Evolutionary conservation across 1,284 basidiomycete species (phyloP).

Genomic region (Somion occarium): DNA sequence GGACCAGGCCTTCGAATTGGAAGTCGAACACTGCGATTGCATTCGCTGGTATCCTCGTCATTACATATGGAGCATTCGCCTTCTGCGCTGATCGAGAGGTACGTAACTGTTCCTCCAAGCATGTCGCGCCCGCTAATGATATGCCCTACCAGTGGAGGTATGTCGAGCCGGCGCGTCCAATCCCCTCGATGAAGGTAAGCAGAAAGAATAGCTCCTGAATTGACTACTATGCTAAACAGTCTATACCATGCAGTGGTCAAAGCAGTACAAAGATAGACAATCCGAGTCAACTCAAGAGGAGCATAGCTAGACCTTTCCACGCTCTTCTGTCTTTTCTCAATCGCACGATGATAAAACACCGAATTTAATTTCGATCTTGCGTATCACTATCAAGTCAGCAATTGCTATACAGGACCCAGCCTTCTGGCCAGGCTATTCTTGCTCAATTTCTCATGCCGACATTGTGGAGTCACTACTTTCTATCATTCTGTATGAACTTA

Average conservation of each 20-base stretch:
- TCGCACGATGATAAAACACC: too few relatives aligned
- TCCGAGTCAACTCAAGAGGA: neutral
- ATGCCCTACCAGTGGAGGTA: constrained; percentile 19
- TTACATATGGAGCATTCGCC: constrained; percentile 56
- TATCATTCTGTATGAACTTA: too few relatives aligned
- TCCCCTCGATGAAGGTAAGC: constrained; percentile 62
- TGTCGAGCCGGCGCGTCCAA: constrained; percentile 45
- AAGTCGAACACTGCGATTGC: constrained; percentile 60
- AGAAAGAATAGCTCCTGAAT: too few relatives aligned
- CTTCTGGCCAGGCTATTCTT: too few relatives aligned
- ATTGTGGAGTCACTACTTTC: too few relatives aligned
- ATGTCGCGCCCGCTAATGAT: neutral
- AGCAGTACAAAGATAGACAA: constrained; percentile 24
- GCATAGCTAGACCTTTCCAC: neutral
- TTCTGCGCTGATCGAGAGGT: constrained; percentile 66
- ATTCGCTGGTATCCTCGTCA: constrained; percentile 50
- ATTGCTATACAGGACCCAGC: too few relatives aligned
- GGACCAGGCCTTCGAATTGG: constrained; percentile 70
- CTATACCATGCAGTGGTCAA: constrained; percentile 28
- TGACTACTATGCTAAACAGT: neutral
- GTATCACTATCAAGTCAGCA: too few relatives aligned
- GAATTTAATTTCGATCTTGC: too few relatives aligned
- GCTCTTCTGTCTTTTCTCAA: too few relatives aligned
- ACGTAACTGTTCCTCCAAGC: constrained; percentile 19
- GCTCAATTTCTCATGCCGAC: too few relatives aligned